These are phyloP conservation scores for Saccharomycopsis hybrid DNA, from an alignment of 1,139 yeast species.

Conservation along the genomic window DNA sequence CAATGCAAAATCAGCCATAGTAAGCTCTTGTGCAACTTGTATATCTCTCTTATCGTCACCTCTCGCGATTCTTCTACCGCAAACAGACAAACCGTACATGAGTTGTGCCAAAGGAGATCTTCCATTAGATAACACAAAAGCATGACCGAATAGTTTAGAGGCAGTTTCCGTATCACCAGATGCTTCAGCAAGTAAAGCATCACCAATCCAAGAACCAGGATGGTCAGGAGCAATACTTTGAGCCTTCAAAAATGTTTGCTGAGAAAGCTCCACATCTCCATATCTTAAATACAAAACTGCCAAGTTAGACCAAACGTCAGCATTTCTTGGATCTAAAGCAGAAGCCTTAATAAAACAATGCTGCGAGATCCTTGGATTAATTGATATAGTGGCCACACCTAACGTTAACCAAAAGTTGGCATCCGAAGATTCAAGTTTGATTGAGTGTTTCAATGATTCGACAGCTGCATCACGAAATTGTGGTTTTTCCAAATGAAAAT, in stretches of 20 bases:
- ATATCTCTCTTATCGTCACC: constrained; percentile 44
- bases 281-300: constrained; percentile 68
- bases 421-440: constrained; percentile 63
- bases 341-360: constrained; percentile 87
- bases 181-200: constrained; percentile 62
- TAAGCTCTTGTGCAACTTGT: constrained; percentile 56
- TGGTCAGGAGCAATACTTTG: constrained; percentile 79
- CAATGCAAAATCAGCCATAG: constrained; percentile 67
- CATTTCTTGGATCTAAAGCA: constrained; percentile 61
- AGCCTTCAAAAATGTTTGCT: constrained; percentile 64
- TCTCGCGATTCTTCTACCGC: constrained; percentile 36
- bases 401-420: constrained; percentile 75
- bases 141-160: constrained; percentile 61
- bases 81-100: constrained; percentile 59
- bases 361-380: constrained; percentile 71
- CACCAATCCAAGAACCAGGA: constrained; percentile 81
- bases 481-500: constrained; percentile 30
- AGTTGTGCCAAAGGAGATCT: constrained; percentile 64
- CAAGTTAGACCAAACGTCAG: constrained; percentile 71
- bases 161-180: constrained; percentile 51
- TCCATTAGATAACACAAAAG: constrained; percentile 72
- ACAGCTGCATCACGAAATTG: constrained; percentile 44
- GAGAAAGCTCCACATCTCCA: constrained; percentile 68
- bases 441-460: constrained; percentile 53
- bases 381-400: constrained; percentile 61